Conservation (phyloP, 164 flowering plant genomes). For the Vitis rupestris region DNA sequence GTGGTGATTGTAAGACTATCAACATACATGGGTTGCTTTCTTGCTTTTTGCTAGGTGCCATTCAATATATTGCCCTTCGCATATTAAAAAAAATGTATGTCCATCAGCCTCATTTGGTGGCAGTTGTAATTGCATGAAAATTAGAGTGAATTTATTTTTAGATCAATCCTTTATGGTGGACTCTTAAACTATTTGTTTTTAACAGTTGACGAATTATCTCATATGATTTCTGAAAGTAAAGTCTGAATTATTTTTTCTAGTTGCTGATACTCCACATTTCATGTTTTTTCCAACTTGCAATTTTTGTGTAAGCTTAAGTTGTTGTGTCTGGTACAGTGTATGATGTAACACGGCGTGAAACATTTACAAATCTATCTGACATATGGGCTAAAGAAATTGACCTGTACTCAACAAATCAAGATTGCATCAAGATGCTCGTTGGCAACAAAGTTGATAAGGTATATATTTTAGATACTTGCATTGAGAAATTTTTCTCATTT, state of each 20-base stretch:
- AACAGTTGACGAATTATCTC: not conserved
- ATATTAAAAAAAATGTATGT: too few species aligned
- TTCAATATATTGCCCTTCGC: too few species aligned
- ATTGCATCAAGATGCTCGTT: slow-evolving; percentile 90
- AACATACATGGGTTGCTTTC: too few species aligned
- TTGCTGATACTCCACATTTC: not conserved
- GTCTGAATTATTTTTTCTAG: not conserved
- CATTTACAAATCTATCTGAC: slow-evolving; percentile 81
- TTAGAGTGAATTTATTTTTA: too few species aligned
- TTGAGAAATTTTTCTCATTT: too few species aligned
- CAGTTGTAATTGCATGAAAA: too few species aligned
- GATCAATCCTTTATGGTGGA: too few species aligned
- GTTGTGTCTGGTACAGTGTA: slow-evolving; percentile 44
- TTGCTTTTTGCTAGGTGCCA: too few species aligned
- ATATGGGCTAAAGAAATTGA: slow-evolving; percentile 86
- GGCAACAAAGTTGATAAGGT: slow-evolving; percentile 93
- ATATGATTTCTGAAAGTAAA: not conserved
- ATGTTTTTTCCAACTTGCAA: too few species aligned
- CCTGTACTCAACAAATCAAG: slow-evolving; percentile 77
- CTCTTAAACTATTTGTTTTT: too few species aligned
- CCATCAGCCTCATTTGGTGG: too few species aligned
- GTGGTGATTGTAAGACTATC: too few species aligned
- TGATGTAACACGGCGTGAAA: slow-evolving; percentile 82
- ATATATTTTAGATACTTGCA: not conserved
- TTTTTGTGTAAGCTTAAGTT: not conserved